Evolutionary conservation across 108 stramenopile species (phyloP), one percentile per base, ranked within the genome.

Genomic region (Chaetoceros muelleri): DNA sequence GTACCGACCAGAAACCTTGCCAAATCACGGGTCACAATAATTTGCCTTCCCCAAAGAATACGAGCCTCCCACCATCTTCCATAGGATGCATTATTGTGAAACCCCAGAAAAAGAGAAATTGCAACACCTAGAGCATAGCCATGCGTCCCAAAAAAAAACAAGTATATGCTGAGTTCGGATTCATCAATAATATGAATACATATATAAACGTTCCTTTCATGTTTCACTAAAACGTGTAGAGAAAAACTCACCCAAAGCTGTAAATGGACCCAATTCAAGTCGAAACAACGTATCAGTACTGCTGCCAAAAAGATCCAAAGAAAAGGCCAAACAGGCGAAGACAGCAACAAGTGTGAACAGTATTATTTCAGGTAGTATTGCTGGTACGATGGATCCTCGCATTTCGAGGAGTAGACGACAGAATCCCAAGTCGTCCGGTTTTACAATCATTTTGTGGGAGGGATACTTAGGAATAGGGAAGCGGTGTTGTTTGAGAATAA

Each of bases 61-160:
- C 59, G 47, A 13, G 59, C 59, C 23, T 60, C 59, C 59, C 59
- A 60, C 59, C 59, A 60, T 50, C 59, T 22, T 20, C 48, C 59
- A n/a, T 60, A 60, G 30, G 46, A 48, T 20, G 59, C 59, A 50
- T 60, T 60, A 19, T 60, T 60, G 50, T 60, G 59, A 60, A 60
- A 60, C 17, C 59, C 59, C 10, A 60, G 23, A 30, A 60, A 60
- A 19, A 60, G 25, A 3, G 59, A 60, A 50, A 60, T 60, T 30
- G 59, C 59, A 18, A 60, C 59, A 29, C 59, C 59, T 13, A 60
- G 28, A 20, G n/a, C n/a, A n/a, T n/a, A n/a, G n/a, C n/a, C n/a
- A n/a, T n/a, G n/a, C n/a, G n/a, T n/a, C n/a, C n/a, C n/a, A n/a
- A n/a, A n/a, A n/a, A n/a, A n/a, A n/a, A n/a, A n/a, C n/a, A n/a